Percentiles rank a stretch among this genome's conserved stretches.
Evolutionary conservation across 179 eudicot genomes (phyloP).

Genomic region (Sideroxylon spinosum): DNA sequence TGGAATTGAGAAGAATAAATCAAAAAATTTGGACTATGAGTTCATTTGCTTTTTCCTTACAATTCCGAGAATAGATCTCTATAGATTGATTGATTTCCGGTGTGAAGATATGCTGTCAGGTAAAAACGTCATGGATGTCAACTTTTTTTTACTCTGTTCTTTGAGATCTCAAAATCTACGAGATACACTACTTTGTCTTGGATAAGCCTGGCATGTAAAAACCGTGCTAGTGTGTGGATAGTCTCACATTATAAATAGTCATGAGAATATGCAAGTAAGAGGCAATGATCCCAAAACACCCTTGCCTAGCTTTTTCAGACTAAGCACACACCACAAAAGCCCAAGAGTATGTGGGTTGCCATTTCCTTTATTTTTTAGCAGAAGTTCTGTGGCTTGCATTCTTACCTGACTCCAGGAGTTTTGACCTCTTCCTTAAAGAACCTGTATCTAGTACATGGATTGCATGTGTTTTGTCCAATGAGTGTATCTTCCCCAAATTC

Average conservation of each 20-base stretch:
- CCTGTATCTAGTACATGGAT: slow-evolving; percentile 3
- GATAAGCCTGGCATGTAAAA: no score
- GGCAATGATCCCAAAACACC: neutral
- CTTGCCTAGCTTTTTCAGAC: neutral
- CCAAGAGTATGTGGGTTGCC: no score
- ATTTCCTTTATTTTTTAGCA: no score
- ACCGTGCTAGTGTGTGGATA: neutral
- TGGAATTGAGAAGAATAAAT: slow-evolving; percentile 33
- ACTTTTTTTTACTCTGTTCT: slow-evolving; percentile 11
- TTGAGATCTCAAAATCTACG: neutral
- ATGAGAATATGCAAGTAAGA: neutral
- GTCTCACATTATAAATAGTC: neutral
- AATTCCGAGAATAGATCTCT: slow-evolving; percentile 67
- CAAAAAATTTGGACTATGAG: slow-evolving; percentile 68
- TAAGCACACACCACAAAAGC: neutral
- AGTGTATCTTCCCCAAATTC: neutral
- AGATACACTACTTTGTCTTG: neutral
- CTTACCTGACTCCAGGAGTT: no score
- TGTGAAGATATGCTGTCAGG: slow-evolving; percentile 98
- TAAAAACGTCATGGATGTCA: slow-evolving; percentile 20
- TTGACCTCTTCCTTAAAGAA: no score
- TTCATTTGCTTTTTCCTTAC: slow-evolving; percentile 85
- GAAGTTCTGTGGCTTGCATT: no score
- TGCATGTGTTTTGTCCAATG: neutral
- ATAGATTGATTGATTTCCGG: slow-evolving; percentile 78